These are phyloP conservation scores for Litchi chinensis DNA, from an alignment of 345 rosid genomes.

Conservation along the genomic window DNA sequence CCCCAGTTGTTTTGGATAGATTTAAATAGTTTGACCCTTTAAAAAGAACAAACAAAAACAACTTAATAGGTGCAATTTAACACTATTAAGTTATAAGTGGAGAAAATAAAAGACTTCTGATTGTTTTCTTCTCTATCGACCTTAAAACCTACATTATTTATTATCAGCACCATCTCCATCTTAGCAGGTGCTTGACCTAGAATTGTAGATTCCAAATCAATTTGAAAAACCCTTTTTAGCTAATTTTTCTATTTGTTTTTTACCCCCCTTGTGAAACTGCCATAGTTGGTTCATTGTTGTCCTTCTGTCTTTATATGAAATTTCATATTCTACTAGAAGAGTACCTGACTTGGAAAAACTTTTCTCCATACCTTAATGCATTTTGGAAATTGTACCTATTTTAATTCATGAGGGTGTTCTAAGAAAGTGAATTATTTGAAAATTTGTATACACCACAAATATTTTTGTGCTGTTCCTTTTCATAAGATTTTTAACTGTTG, in stretches of 20 bases:
- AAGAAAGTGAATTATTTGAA: neutral
- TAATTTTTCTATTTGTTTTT: neutral
- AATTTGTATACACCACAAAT: neutral
- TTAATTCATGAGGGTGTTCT: too few species aligned
- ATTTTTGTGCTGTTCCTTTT: neutral
- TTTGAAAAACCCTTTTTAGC: neutral
- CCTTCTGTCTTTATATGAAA: neutral
- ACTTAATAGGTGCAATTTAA: too few species aligned
- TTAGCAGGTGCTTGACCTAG: neutral
- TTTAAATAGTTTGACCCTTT: too few species aligned
- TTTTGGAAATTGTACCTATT: neutral
- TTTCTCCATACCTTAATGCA: neutral
- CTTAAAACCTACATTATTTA: neutral
- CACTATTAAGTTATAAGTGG: too few species aligned
- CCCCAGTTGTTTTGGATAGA: too few species aligned
- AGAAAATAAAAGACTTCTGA: neutral
- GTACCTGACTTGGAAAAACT: neutral
- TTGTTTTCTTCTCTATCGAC: constrained; percentile 2
- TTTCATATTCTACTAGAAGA: neutral
- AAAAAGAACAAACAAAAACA: too few species aligned
- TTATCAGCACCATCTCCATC: neutral
- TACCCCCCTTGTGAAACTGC: neutral
- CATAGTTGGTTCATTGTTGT: neutral
- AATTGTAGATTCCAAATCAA: neutral
- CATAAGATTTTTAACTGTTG: neutral